Evolutionary conservation across 768 basidiomycete species (phyloP), one percentile per base, ranked within the genome.

Genomic region (Postia placenta): DNA sequence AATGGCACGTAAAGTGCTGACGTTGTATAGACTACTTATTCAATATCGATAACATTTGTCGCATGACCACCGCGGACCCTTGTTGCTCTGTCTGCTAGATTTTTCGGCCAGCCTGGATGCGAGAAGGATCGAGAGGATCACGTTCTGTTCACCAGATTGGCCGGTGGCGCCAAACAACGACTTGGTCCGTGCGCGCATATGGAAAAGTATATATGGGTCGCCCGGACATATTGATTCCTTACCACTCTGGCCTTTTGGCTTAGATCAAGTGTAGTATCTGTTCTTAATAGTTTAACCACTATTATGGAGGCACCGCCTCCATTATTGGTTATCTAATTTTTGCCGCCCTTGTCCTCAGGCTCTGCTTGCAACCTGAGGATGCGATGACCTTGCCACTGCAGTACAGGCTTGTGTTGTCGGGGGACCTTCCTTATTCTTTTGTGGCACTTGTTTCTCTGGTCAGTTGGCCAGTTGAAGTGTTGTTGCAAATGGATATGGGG

Each of bases 201-300:
- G 20, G 28, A 15, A 12, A n/a, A 3, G 41, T 49, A 42, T 25
- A 49, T 30, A 43, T 17, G 17, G 9, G 19, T 27, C 3, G 20
- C 40, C 12, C 28, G 27, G 48, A 49, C 41, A 35, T 20, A 4
- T 9, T 36, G 51, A 47, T 39, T 61, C 62, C 59, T 65, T 60
- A 72, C 71, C 71, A 72, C 71, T 72, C 71, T 72, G 76, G 77
- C 77, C 76, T 77, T 75, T 77, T 79, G 79, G 79, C 78, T 80
- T 79, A 80, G 79, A 81, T 80, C 79, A 81, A 80, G 80, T 80
- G 48, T 49, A 49, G 48, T 49, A 49, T 49, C 48, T 49, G 48
- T 49, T 49, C 48, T 49, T 49, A 49, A 49, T 49, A 49, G 48
- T 49, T 49, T 49, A 49, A 49, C 48, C 48, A 49, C 48, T 49